Percentiles rank a stretch among this genome's conserved stretches.
Conservation (phyloP, 768 basidiomycete genomes). For the Boletus fagicola region DNA sequence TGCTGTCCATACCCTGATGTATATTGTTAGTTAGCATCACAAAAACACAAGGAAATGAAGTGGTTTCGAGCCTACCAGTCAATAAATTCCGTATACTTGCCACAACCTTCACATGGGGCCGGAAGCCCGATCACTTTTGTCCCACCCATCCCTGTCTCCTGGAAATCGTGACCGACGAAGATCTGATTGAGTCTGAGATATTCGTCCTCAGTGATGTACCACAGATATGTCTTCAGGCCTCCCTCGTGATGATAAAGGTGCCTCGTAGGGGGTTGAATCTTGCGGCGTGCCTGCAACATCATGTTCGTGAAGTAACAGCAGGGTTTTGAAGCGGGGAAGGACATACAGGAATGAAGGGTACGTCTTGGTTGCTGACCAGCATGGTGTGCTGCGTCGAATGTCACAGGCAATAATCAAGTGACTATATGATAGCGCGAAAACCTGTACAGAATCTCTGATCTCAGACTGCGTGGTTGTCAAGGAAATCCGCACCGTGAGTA, state of each 20-base stretch:
- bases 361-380: not conserved
- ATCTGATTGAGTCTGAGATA: not conserved
- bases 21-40: not conserved
- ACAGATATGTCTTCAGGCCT: not conserved
- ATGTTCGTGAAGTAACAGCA: not conserved
- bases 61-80: not conserved
- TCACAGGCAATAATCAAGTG: not conserved
- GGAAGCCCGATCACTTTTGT: not conserved
- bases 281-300: not conserved
- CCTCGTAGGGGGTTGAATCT: not conserved
- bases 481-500: not conserved
- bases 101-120: not conserved
- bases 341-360: not conserved
- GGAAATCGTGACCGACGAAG: not conserved
- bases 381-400: not conserved
- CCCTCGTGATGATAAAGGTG: not conserved
- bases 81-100: not conserved
- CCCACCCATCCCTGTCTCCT: not conserved
- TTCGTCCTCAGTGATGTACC: not conserved
- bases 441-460: not conserved
- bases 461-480: not conserved
- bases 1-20: constrained; percentile 10
- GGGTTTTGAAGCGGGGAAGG: not conserved
- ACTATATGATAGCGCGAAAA: not conserved
- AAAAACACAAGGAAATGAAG: not conserved